Evolutionary conservation across 2,329 filamentous ascomycete genomes (phyloP), one percentile per base, ranked within the genome.

Genomic region (Kalaharituber pfeilii): DNA sequence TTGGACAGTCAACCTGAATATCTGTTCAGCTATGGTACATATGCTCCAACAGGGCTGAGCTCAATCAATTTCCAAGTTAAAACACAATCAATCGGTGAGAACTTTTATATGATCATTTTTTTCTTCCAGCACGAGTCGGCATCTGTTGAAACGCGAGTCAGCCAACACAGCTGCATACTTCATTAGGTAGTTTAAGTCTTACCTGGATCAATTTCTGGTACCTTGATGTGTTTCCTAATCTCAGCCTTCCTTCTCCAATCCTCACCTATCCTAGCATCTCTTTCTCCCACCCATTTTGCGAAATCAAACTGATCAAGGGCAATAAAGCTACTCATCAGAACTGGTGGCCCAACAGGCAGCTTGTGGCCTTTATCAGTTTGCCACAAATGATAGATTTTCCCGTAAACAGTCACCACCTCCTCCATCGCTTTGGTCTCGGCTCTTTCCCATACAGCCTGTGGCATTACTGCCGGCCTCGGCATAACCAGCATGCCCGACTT

Each of bases 321-420:
- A 2, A 72, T 75, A 56, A 72, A 74, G 62, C 73, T 76, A 9
- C 70, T 75, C 75, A 77, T 77, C 5, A 78, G 66, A 62, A 73
- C 69, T 7, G 75, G 75, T 59, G 71, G 68, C 0, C 75, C 75
- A 2, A 78, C 60, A 0, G 75, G 75, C 27, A 78, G 57, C 56
- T 65, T 64, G 47, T 62, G 78, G 0, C 84, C 84, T 5, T 76
- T 72, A 68, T 93, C 86, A 15, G 82, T 78, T 73, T 93, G 84
- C 86, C 87, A 94, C 42, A 91, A 72, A 66, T 94, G 86, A 67
- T 82, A 91, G 1, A 82, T 78, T 66, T 94, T 94, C 8, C 86
- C 86, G 64, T 93, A 93, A 2, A 91, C 66, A 0, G 76, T 72
- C 2, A 86, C 69, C 0, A 91, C 74, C 55, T 87, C 74, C 58